Evolutionary conservation across 495 filamentous ascomycete genomes (phyloP).

Genomic region (Sordaria brevicollis): DNA sequence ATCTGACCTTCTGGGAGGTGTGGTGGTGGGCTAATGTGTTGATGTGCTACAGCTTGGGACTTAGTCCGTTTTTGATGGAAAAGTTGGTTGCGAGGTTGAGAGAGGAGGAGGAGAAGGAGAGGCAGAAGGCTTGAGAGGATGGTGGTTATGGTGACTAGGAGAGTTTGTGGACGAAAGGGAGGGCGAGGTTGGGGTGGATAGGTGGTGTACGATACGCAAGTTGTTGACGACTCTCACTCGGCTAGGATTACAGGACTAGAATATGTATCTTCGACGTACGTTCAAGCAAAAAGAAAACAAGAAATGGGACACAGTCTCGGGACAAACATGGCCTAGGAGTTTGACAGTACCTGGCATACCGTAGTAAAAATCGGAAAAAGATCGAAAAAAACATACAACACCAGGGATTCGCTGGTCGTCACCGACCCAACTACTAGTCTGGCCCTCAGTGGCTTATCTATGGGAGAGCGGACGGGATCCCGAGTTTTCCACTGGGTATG

Average conservation of each 20-base stretch:
- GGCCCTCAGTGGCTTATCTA: neutral
- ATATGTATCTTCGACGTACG: no score
- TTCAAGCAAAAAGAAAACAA: no score
- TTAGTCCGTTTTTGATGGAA: slow-evolving; percentile 45
- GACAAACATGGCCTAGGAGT: no score
- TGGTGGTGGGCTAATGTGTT: slow-evolving; percentile 3
- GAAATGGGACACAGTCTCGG: no score
- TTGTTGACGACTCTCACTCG: no score
- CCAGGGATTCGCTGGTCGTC: slow-evolving; percentile 38
- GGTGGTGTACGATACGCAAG: neutral
- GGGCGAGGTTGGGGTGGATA: neutral
- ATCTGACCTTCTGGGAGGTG: neutral
- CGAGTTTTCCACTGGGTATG: slow-evolving; percentile 24
- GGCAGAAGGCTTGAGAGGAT: slow-evolving; percentile 11
- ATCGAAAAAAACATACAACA: slow-evolving; percentile 26
- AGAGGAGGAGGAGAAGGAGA: slow-evolving; percentile 23
- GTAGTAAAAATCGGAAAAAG: no score
- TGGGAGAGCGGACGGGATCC: slow-evolving; percentile 44
- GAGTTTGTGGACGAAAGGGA: neutral
- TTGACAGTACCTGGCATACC: no score
- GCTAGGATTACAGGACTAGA: no score
- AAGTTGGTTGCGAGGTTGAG: slow-evolving; percentile 43
- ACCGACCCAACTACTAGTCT: slow-evolving; percentile 34
- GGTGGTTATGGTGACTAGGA: no score
- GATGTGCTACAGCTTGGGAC: slow-evolving; percentile 32